phyloP scores from a whole-genome alignment of 345 rosid genomes.

The Lepidium didymum region DNA sequence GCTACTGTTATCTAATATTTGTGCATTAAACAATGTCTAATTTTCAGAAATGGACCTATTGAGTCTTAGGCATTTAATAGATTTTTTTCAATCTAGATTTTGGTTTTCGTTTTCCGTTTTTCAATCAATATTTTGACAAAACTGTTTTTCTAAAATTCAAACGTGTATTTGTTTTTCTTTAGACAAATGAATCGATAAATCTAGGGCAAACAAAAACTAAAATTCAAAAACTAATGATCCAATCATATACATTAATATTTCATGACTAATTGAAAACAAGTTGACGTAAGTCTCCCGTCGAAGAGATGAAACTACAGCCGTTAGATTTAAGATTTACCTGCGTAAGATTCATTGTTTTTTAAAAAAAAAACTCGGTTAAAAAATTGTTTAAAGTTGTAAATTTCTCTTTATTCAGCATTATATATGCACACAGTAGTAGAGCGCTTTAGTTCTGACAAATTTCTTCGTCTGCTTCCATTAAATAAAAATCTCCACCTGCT shows the following conservation, averaged over 20 bases:
- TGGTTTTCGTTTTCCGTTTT: too few species aligned
- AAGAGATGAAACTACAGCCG: neutral
- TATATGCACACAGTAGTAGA: constrained; percentile 21
- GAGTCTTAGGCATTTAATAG: too few species aligned
- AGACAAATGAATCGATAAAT: too few species aligned
- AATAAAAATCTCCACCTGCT: constrained; percentile 8
- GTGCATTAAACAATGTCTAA: too few species aligned
- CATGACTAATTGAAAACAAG: neutral
- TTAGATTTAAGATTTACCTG: neutral
- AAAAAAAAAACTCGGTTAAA: neutral
- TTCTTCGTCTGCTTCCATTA: neutral
- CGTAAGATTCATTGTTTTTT: neutral
- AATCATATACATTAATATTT: neutral
- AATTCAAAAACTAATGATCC: too few species aligned
- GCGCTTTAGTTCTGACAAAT: constrained; percentile 7
- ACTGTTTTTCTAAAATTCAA: too few species aligned
- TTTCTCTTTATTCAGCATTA: constrained; percentile 11
- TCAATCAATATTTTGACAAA: too few species aligned
- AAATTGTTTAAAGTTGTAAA: neutral
- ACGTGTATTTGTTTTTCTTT: too few species aligned
- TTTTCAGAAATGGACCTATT: too few species aligned
- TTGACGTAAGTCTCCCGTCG: neutral
- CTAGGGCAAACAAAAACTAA: too few species aligned
- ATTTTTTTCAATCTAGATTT: too few species aligned
- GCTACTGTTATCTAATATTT: too few species aligned